phyloP scores from a whole-genome alignment of 176 grass and related monocot species.

The Urochloa ruziziensis region DNA sequence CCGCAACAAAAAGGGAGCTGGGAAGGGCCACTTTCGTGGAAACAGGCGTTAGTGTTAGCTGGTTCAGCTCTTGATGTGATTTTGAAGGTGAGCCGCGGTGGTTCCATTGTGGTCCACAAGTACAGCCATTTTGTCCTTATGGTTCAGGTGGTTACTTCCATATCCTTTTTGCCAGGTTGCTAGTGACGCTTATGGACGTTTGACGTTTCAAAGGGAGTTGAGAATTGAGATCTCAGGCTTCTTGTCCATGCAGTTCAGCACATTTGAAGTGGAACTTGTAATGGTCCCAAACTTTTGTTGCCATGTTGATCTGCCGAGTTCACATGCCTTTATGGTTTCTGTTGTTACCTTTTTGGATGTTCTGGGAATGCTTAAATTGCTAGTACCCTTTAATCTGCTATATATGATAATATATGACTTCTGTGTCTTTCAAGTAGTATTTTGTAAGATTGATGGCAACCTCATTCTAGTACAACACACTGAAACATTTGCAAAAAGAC shows the following conservation, averaged over 20 bases:
- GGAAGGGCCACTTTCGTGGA: conserved; percentile 52
- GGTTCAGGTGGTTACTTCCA: conserved; percentile 26
- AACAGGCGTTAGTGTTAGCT: conserved; percentile 46
- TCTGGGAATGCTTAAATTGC: conserved; percentile 37
- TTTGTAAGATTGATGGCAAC: neutral
- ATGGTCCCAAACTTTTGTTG: conserved; percentile 40
- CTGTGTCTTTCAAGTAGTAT: conserved; percentile 13
- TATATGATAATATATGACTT: conserved; percentile 9
- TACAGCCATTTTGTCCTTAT: neutral
- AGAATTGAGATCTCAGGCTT: conserved; percentile 29
- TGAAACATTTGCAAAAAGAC: neutral
- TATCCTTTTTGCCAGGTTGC: conserved; percentile 42
- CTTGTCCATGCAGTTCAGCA: conserved; percentile 39
- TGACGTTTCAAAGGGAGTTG: conserved; percentile 32
- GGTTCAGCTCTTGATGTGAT: conserved; percentile 2
- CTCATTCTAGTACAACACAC: neutral
- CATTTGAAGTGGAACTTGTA: conserved; percentile 40
- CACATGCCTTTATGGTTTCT: conserved; percentile 35
- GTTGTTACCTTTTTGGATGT: conserved; percentile 29
- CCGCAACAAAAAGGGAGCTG: conserved; percentile 37
- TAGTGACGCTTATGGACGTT: conserved; percentile 33
- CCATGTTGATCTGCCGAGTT: conserved; percentile 30
- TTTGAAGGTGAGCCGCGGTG: conserved; percentile 26
- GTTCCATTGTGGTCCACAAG: conserved; percentile 20
- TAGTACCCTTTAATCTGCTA: conserved; percentile 19